phyloP scores from a whole-genome alignment of 169 alveolate genomes.

The Neospora caninum region DNA sequence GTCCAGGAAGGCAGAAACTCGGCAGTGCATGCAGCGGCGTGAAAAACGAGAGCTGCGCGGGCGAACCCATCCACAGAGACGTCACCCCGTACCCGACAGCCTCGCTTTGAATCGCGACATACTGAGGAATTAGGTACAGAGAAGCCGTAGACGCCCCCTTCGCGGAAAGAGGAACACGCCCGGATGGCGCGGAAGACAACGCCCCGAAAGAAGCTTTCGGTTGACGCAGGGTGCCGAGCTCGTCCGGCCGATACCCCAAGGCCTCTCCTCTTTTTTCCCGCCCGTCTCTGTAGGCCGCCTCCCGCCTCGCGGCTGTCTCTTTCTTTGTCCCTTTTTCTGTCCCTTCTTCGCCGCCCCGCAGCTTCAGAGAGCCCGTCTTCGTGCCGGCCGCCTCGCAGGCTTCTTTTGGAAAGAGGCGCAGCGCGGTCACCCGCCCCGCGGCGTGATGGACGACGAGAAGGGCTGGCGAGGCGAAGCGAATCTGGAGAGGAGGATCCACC shows the following conservation, averaged over 20 bases:
- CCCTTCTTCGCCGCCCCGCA: background rate
- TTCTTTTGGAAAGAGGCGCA: background rate
- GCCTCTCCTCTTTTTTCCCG: no score
- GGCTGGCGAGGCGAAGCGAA: conserved; percentile 1
- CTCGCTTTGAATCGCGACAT: background rate
- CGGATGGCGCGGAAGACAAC: no score
- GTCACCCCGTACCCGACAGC: background rate
- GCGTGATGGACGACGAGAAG: conserved; percentile 18
- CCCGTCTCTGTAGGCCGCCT: no score
- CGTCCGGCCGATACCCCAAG: no score
- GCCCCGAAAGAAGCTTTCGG: no score
- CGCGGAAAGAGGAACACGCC: no score
- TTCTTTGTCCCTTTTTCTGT: background rate
- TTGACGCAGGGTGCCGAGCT: no score
- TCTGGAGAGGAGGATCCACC: conserved; percentile 23
- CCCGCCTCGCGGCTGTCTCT: background rate
- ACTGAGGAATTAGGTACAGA: conserved; percentile 5
- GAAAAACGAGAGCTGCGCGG: conserved; percentile 4
- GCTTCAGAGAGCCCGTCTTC: background rate
- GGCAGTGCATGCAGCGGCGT: background rate
- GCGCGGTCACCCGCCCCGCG: conserved; percentile 14
- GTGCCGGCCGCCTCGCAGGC: background rate
- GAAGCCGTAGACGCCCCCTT: background rate
- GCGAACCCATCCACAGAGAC: background rate
- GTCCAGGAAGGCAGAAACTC: background rate